Evolutionary conservation across 495 filamentous ascomycete genomes (phyloP), one percentile per base, ranked within the genome.

Genomic region (Daldinia caldariorum): DNA sequence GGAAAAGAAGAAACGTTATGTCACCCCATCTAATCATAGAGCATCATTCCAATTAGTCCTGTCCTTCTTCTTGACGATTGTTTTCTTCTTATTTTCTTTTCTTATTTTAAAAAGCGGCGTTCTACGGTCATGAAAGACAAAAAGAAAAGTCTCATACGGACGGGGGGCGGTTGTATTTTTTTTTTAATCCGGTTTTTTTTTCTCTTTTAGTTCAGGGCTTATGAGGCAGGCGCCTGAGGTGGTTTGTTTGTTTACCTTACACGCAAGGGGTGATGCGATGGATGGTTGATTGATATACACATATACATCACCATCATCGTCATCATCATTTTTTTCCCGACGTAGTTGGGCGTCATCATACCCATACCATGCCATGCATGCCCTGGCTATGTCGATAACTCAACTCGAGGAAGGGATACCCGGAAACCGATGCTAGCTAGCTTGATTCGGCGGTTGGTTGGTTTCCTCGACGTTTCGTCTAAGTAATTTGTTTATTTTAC

Each of bases 61-160:
- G 10, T 29, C 26, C 51, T 16, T 55, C 31, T n/a, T n/a, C n/a
- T n/a, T 45, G 14, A 38, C 59, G 35, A 41, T 57, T 58, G 10
- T 31, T 50, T 47, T n/a, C 20, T 31, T 51, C n/a, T n/a, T n/a
- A n/a, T n/a, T n/a, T n/a, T n/a, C n/a, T n/a, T n/a, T n/a, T n/a
- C n/a, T n/a, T n/a, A n/a, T n/a, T n/a, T n/a, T n/a, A n/a, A n/a
- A 29, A 26, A 26, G 16, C 26, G 66, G 66, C 62, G 66, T 68
- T 68, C 6, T 6, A 58, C 51, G 34, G 39, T 22, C 34, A 68
- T 32, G 66, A 53, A 68, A 68, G 66, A 68, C 58, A 68, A 68
- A 68, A 68, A 68, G n/a, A 62, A 68, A 59, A n/a, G n/a, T 47
- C 47, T 57, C 31, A 16, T 49, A 34, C 45, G 61, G 61, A 38